Evolutionary conservation across 2,329 filamentous ascomycete genomes (phyloP).

Genomic region (Setomelanomma holmii): DNA sequence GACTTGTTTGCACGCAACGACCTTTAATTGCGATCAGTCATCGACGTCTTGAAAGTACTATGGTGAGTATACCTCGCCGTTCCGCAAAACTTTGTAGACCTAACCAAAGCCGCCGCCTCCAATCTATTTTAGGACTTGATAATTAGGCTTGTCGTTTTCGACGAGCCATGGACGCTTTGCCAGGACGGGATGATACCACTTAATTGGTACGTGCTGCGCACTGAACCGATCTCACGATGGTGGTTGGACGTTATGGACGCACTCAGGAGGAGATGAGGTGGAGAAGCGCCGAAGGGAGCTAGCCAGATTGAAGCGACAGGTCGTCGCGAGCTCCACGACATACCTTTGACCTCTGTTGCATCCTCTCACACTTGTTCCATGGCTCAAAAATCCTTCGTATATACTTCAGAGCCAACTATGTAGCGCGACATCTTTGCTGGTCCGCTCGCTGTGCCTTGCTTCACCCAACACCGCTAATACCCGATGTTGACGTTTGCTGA

Average conservation of each 20-base stretch:
- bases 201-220: no score
- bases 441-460: no score
- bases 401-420: no score
- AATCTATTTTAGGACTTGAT: conserved; percentile 20
- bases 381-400: no score
- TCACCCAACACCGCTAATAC: no score
- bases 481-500: no score
- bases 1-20: conserved; percentile 22
- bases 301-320: not conserved
- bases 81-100: conserved; percentile 21
- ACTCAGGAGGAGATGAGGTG: not conserved
- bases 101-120: conserved; percentile 19
- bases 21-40: not conserved
- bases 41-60: not conserved
- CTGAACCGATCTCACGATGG: no score
- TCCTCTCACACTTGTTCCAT: no score
- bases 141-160: conserved; percentile 11
- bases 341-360: no score
- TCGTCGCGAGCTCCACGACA: not conserved
- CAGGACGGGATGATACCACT: not conserved
- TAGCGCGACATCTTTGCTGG: no score
- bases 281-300: not conserved
- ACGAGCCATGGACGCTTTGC: conserved; percentile 7
- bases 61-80: conserved; percentile 5
- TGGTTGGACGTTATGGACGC: not conserved